A percentile compares a stretch with the other conserved stretches of the same genome.
These are phyloP conservation scores for Saccharum officinarum DNA, from an alignment of 176 grass and related monocot species.

Conservation along the genomic window DNA sequence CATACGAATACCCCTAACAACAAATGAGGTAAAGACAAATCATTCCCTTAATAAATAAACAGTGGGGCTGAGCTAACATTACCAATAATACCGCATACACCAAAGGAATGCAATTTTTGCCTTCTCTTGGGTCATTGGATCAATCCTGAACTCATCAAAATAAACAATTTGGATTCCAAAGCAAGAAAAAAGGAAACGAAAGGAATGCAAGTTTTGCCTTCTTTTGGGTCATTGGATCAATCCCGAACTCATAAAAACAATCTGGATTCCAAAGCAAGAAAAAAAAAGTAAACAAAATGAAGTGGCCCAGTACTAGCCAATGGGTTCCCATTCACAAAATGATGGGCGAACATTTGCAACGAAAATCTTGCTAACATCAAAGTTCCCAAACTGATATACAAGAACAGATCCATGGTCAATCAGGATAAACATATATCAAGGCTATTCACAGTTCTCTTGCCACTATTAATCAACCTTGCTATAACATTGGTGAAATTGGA, in stretches of 20 bases:
- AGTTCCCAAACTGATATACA: constrained; percentile 2
- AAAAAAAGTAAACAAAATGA: background rate
- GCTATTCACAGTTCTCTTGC: constrained; percentile 21
- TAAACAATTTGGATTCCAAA: no score
- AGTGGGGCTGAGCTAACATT: background rate
- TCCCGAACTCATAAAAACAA: background rate
- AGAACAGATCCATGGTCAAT: background rate
- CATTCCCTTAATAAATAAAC: background rate
- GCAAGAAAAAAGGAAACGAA: no score
- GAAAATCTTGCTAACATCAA: background rate
- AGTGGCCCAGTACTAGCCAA: background rate
- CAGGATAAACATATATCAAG: constrained; percentile 8
- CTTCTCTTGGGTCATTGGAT: no score
- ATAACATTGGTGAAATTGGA: constrained; percentile 12
- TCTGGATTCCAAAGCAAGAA: background rate
- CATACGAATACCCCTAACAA: background rate
- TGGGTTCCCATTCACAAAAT: background rate
- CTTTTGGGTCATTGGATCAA: no score
- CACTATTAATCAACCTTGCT: background rate
- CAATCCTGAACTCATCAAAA: no score
- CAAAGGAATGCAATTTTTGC: background rate
- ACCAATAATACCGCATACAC: background rate
- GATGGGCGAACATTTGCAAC: background rate
- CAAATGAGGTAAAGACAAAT: background rate
- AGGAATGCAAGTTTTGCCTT: no score